Conservation (phyloP, 306 rosid genomes). For the Pachyrhizus erosus region DNA sequence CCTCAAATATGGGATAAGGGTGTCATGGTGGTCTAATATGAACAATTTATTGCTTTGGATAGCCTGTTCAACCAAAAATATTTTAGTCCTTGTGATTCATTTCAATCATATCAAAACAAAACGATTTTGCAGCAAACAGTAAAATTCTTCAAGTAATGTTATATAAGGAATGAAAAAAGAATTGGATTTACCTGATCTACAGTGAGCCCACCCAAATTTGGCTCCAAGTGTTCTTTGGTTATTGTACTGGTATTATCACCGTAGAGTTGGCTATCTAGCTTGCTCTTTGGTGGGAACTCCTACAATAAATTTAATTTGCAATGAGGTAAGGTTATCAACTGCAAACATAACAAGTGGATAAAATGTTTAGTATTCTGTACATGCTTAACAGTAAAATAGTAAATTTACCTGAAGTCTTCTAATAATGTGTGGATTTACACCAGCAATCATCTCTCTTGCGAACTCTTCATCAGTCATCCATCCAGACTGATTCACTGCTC, state of each 20-base stretch:
- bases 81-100: not conserved
- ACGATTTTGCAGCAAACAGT: not conserved
- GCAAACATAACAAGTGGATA: not conserved
- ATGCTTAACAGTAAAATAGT: not conserved
- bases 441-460: conserved; percentile 78
- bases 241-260: conserved; percentile 70
- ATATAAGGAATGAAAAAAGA: no score
- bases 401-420: conserved; percentile 46
- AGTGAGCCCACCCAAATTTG: conserved; percentile 62
- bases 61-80: conserved; percentile 55
- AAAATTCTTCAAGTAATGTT: not conserved
- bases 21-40: conserved; percentile 74
- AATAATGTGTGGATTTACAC: conserved; percentile 72
- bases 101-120: not conserved
- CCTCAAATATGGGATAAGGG: conserved; percentile 66
- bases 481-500: conserved; percentile 58
- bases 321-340: not conserved
- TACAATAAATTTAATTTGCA: conserved; percentile 36
- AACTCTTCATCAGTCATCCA: conserved; percentile 90
- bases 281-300: conserved; percentile 80
- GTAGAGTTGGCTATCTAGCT: conserved; percentile 56
- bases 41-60: conserved; percentile 57
- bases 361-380: not conserved
- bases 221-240: conserved; percentile 52
- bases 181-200: conserved; percentile 57